phyloP scores from a whole-genome alignment of 2,329 filamentous ascomycete genomes.

The Pyrenophora teres region DNA sequence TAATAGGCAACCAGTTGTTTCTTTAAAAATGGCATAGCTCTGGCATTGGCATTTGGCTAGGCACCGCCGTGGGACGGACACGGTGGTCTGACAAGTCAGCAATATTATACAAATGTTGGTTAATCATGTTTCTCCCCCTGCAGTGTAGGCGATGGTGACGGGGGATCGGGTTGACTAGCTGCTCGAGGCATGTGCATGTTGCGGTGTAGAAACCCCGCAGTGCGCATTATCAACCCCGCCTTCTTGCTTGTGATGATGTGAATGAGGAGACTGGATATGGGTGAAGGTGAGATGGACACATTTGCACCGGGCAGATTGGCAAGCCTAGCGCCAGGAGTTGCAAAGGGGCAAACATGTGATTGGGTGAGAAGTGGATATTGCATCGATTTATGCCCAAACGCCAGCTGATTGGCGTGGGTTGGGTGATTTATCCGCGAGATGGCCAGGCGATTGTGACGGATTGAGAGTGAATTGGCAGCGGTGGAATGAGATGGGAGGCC shows the following conservation, averaged over 20 bases:
- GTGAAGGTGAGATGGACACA: no score
- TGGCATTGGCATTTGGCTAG: not conserved
- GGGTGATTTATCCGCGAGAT: not conserved
- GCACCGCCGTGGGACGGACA: not conserved
- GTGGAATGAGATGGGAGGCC: no score
- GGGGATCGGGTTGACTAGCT: no score
- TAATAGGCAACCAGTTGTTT: not conserved
- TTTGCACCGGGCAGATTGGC: no score
- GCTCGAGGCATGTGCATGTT: not conserved
- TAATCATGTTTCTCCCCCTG: not conserved
- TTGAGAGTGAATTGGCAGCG: not conserved
- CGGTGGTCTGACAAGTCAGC: not conserved
- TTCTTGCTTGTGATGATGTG: no score
- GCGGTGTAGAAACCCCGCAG: not conserved
- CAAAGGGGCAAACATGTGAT: no score
- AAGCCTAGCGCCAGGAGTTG: no score
- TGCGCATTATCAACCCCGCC: no score
- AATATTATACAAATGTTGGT: not conserved
- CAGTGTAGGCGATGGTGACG: not conserved
- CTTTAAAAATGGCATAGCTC: not conserved
- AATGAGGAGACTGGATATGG: no score
- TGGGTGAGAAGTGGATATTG: not conserved
- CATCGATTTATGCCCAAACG: conserved; percentile 3
- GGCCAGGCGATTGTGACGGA: not conserved
- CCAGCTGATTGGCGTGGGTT: conserved; percentile 9